phyloP scores from a whole-genome alignment of 1,284 basidiomycete species.

The Cryptococcus sp. region DNA sequence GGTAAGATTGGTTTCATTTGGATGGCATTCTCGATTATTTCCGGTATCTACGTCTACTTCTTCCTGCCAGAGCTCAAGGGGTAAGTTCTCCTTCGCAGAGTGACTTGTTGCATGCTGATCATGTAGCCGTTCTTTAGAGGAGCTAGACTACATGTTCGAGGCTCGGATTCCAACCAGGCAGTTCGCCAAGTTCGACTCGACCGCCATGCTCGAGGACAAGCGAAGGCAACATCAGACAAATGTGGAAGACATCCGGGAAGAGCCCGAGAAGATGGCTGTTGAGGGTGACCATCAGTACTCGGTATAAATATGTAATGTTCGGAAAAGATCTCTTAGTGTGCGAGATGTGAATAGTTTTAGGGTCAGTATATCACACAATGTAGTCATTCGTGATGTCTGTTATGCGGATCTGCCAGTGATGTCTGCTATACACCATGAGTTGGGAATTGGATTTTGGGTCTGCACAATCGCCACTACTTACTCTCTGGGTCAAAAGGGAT shows the following conservation, averaged over 20 bases:
- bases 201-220: not conserved
- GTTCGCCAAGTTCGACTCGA: not conserved
- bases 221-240: not conserved
- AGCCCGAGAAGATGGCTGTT: no score
- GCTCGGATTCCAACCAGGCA: slow-evolving; percentile 5
- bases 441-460: no score
- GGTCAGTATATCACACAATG: no score
- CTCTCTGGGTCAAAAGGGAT: no score
- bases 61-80: not conserved
- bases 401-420: no score
- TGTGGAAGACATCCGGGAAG: not conserved
- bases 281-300: no score
- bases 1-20: slow-evolving; percentile 18
- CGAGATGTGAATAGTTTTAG: no score
- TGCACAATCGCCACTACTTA: no score
- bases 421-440: no score
- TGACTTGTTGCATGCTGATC: not conserved
- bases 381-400: no score
- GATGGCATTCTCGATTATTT: slow-evolving; percentile 2
- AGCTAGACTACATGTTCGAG: slow-evolving; percentile 11
- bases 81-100: not conserved
- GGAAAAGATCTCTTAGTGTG: no score
- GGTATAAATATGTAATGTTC: no score
- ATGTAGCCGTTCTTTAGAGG: slow-evolving; percentile 4
- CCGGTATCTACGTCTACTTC: not conserved